Percentiles rank a stretch among this genome's conserved stretches.
Evolutionary conservation across 2,329 filamentous ascomycete genomes (phyloP).

Genomic region (Scleromitrula shiraiana): DNA sequence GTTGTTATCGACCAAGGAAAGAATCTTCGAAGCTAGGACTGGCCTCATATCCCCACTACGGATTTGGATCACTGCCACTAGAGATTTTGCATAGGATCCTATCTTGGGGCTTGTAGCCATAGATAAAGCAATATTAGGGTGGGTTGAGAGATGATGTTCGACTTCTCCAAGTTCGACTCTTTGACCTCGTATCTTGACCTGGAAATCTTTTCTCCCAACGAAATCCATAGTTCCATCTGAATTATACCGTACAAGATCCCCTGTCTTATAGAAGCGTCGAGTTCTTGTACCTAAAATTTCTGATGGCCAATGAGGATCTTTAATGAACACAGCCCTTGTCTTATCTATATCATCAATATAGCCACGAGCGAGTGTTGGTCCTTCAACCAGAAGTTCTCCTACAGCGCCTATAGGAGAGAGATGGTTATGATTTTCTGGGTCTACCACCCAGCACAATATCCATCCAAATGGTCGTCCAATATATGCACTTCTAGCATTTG

Average conservation of each 20-base stretch:
- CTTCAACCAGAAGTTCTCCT: slow-evolving; percentile 34
- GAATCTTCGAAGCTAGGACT: background rate
- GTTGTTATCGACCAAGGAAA: background rate
- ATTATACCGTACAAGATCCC: slow-evolving; percentile 46
- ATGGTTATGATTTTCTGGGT: slow-evolving; percentile 32
- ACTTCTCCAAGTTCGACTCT: slow-evolving; percentile 58
- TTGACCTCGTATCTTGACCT: slow-evolving; percentile 58
- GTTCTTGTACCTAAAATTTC: slow-evolving; percentile 14
- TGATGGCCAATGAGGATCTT: slow-evolving; percentile 25
- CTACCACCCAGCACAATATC: slow-evolving; percentile 31
- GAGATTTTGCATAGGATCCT: slow-evolving; percentile 1
- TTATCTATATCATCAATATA: slow-evolving; percentile 34
- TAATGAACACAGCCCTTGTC: slow-evolving; percentile 31
- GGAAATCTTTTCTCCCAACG: slow-evolving; percentile 54
- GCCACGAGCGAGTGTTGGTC: slow-evolving; percentile 31
- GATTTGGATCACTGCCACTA: slow-evolving; percentile 6
- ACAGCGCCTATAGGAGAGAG: slow-evolving; percentile 29
- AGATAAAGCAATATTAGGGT: background rate
- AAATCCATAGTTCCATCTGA: slow-evolving; percentile 52
- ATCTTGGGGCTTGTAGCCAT: slow-evolving; percentile 5
- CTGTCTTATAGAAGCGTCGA: slow-evolving; percentile 49
- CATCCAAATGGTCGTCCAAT: slow-evolving; percentile 1
- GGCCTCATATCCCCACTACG: background rate
- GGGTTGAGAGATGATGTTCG: slow-evolving; percentile 17
- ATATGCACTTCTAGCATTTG: slow-evolving; percentile 4